Base-by-base conservation (phyloP, 1,284 basidiomycete genomes). In the Cryptococcus depauperatus region DNA sequence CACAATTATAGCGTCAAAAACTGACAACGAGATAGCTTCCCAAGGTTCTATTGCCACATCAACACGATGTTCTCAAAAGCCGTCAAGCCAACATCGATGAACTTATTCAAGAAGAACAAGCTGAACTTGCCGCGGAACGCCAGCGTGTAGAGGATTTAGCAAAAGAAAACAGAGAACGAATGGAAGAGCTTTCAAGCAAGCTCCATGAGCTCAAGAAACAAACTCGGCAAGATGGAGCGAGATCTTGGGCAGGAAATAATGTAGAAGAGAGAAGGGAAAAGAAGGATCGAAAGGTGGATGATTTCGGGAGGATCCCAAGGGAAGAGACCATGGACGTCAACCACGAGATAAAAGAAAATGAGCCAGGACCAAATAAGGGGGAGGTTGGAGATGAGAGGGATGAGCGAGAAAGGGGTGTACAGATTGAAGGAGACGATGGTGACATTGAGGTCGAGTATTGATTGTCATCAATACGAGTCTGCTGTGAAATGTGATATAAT, bases 381-480 rank as follows among this genome's bases (percentile, higher is more conserved):
- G 11, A 37, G 47, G 35, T 46, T 29, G 43, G 33, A 29, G 41
- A 50, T 22, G 49, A 46, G 25, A 29, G 43, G 35, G 47, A 48
- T 30, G 37, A 46, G 32, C 19, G 49, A 28, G 50, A 57, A 43
- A 41, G 35, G 23, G 57, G 52, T 11, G 58, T 57, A 14, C 44
- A 58, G 37, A 58, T 61, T n/a, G 47, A 52, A 29, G 59, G 59
- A 10, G 61, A 64, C 25, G 51, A 64, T 38, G 61, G 61, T 14
- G 61, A 64, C 46, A 53, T 61, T 11, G 62, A 64, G 37, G 62
- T 64, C 11, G 62, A 64, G 29, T 64, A 64, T 33, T 61, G 25
- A 37, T 14, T n/a, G 29, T 30, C n/a, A n/a, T 30, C 29, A 30
- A 30, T n/a, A 30, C 29, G 21, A 23, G 35, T 21, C 14, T 14